These are phyloP conservation scores for Ascochyta lentis DNA, from an alignment of 2,329 filamentous ascomycete species.

Conservation along the genomic window DNA sequence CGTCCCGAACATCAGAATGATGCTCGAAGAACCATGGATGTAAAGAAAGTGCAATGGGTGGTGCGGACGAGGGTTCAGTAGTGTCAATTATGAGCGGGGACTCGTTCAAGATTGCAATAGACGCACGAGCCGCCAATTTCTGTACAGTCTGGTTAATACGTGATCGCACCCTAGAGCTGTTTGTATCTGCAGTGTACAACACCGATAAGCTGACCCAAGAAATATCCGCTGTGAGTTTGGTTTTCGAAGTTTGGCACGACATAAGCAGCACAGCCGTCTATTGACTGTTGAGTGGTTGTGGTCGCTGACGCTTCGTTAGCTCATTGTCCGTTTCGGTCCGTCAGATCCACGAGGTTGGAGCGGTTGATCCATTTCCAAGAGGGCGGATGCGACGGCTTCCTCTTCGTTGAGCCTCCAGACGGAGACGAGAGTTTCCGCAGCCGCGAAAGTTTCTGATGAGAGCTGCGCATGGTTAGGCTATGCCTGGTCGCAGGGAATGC, in stretches of 20 bases:
- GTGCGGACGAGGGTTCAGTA: not conserved
- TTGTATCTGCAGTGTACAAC: not conserved
- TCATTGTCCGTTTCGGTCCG: constrained; percentile 17
- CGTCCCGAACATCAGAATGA: not conserved
- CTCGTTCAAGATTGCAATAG: not conserved
- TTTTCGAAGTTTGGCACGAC: not conserved
- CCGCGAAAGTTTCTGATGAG: not conserved
- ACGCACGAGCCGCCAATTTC: not conserved
- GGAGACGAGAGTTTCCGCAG: not conserved
- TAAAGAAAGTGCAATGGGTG: not conserved
- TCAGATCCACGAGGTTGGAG: constrained; percentile 15
- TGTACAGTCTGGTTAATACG: not conserved
- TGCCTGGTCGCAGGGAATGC: not conserved
- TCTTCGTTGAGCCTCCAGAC: constrained; percentile 10
- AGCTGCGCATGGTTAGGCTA: constrained; percentile 1
- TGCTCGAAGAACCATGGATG: not conserved
- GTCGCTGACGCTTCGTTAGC: constrained; percentile 19
- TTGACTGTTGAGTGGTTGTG: not conserved
- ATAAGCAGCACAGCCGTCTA: not conserved
- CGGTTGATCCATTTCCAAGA: constrained; percentile 4
- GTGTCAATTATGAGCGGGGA: not conserved
- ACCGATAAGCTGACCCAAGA: not conserved
- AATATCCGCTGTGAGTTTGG: not conserved
- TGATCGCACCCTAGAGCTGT: not conserved
- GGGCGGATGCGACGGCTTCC: constrained; percentile 24